phyloP scores from a whole-genome alignment of 768 basidiomycete species.

The Phlebiopsis gigantea region DNA sequence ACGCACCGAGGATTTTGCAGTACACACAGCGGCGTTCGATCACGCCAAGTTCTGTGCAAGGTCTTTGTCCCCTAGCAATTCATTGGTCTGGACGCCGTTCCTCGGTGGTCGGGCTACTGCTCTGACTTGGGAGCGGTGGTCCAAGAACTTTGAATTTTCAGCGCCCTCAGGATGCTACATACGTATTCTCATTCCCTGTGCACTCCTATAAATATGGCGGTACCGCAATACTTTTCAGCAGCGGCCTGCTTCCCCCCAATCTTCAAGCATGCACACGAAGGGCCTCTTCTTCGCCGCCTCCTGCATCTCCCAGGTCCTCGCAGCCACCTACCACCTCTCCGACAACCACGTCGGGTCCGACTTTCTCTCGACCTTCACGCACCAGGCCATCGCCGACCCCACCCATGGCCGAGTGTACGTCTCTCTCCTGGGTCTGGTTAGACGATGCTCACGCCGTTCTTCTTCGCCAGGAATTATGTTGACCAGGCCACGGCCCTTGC shows the following conservation, averaged over 20 bases:
- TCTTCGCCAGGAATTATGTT: conserved; percentile 36
- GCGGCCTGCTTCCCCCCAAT: background rate
- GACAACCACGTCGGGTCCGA: conserved; percentile 20
- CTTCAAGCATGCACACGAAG: conserved; percentile 1
- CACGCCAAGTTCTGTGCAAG: background rate
- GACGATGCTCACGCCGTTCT: background rate
- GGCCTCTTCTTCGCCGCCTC: conserved; percentile 13
- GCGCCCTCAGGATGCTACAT: background rate
- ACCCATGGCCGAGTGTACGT: conserved; percentile 66
- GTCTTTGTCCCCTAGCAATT: background rate
- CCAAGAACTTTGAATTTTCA: background rate
- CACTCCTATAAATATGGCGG: background rate
- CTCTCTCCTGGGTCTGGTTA: background rate
- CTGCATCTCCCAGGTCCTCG: conserved; percentile 16
- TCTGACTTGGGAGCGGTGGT: background rate
- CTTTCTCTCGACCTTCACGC: conserved; percentile 46
- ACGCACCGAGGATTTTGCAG: background rate
- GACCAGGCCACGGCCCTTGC: conserved; percentile 41
- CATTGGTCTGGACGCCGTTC: background rate
- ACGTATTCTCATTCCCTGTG: background rate
- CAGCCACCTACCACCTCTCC: conserved; percentile 18
- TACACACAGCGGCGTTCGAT: background rate
- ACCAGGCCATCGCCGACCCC: conserved; percentile 50
- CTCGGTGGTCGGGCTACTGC: background rate
- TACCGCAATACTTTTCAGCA: background rate